phyloP scores from a whole-genome alignment of 2,329 filamentous ascomycete genomes.

The Ascochyta viciae-villosae region DNA sequence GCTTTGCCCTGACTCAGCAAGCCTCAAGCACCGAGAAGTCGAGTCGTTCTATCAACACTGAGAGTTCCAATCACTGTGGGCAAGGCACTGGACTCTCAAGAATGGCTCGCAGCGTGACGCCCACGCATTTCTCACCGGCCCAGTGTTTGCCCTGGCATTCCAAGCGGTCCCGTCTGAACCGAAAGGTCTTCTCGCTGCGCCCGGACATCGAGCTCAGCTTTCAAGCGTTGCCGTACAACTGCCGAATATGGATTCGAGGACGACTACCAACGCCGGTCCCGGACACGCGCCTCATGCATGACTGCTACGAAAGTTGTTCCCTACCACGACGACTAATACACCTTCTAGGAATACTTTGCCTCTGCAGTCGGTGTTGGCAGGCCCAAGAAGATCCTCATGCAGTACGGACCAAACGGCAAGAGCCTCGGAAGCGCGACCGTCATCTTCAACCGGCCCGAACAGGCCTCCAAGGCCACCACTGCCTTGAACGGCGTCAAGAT shows the following conservation, averaged over 20 bases:
- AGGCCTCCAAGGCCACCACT: constrained; percentile 82
- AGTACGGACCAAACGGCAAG: constrained; percentile 89
- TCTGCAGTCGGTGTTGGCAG: constrained; percentile 87
- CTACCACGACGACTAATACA: constrained; percentile 67
- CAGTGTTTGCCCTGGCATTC: constrained; percentile 8
- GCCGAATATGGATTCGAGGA: constrained; percentile 34
- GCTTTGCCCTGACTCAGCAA: constrained; percentile 20
- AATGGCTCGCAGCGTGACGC: constrained; percentile 24
- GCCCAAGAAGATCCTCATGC: constrained; percentile 89
- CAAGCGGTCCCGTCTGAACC: constrained; percentile 11
- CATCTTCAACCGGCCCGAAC: constrained; percentile 80
- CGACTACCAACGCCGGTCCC: constrained; percentile 23
- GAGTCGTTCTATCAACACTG: constrained; percentile 15
- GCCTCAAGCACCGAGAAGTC: constrained; percentile 22
- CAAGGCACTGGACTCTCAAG: constrained; percentile 27
- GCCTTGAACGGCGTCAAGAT: constrained; percentile 88
- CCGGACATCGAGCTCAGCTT: constrained; percentile 32
- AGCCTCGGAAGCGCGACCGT: constrained; percentile 94
- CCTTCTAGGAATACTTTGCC: constrained; percentile 91
- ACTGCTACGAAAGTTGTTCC: constrained; percentile 41
- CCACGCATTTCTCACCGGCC: constrained; percentile 14
- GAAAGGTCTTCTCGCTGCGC: constrained; percentile 25
- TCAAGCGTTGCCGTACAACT: constrained; percentile 33
- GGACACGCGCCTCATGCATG: constrained; percentile 39
- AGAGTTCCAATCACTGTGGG: constrained; percentile 23